Evolutionary conservation across 306 rosid genomes (phyloP), one percentile per base, ranked within the genome.

Genomic region (Corylus heterophylla): DNA sequence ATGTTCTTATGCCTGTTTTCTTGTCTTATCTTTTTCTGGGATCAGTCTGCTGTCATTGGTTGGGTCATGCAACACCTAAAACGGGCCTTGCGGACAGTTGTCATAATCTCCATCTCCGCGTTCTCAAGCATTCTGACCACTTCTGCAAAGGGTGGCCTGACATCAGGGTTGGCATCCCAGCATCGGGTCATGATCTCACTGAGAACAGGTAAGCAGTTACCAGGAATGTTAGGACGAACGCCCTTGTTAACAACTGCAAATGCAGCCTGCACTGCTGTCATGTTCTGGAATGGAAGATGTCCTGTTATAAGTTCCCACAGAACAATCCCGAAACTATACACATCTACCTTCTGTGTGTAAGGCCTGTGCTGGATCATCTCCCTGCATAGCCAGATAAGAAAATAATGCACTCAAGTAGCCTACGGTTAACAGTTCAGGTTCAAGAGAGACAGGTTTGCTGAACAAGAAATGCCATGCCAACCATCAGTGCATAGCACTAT

Each of bases 331-430:
- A 95, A 95, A 87, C 98, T 95, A 69, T 95, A 95, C 74, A 95
- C 92, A 74, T 95, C 98, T 80, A 95, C 98, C 64, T 92, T 92
- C 80, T 91, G 97, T 8, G 97, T 95, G 89, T 95, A 95, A 14
- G 95, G 98, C 96, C 98, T 89, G 77, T 95, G 98, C 85, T 95
- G 98, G 84, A 95, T 95, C 98, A 95, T 95, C 92, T 95, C 98
- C 84, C 98, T 95, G 90, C 83, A 84, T 27, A 77, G 64, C 25
- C 59, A 79, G 73, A 81, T 80, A 80, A 83, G 59, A 67, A 39
- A 22, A 67, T 4, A 18, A 67, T 37, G 49, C 50, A 8, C 50
- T 67, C 50, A 18, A 37, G 71, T 67, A 37, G n/a, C 47, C 50
- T 25, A 8, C 5, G 8, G 49, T 2, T 44, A 35, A 35, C 3